phyloP scores from a whole-genome alignment of 495 filamentous ascomycete genomes.

The Aspergillus heteromorphus region DNA sequence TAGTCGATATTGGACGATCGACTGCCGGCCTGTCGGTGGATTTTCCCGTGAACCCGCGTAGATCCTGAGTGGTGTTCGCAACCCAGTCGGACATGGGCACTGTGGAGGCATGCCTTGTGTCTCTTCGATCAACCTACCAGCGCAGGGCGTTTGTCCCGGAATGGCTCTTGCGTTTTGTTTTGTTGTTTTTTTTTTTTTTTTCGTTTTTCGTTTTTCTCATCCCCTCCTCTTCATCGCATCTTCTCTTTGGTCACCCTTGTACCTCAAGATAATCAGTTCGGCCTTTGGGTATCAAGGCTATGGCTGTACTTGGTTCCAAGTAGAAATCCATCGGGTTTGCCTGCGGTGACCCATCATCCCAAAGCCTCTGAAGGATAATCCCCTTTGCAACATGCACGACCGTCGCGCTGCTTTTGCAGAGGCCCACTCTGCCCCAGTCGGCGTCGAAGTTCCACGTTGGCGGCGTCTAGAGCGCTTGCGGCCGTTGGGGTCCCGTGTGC shows the following conservation, averaged over 20 bases:
- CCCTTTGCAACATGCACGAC: conserved; percentile 3
- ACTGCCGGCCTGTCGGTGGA: conserved; percentile 13
- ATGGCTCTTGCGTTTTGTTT: conserved; percentile 6
- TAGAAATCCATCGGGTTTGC: not conserved
- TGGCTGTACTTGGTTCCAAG: not conserved
- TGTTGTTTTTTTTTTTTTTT: conserved; percentile 7
- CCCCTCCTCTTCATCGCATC: conserved; percentile 1
- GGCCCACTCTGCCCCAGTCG: conserved; percentile 11
- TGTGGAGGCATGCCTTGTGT: conserved; percentile 5
- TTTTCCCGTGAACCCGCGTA: conserved; percentile 15
- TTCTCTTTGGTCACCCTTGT: not conserved
- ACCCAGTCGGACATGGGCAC: conserved; percentile 9
- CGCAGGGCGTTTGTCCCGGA: conserved; percentile 4
- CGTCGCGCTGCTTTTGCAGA: conserved; percentile 1
- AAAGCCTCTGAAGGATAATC: not conserved
- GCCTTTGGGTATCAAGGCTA: not conserved
- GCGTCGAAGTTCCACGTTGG: conserved; percentile 14
- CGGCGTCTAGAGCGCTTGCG: conserved; percentile 40
- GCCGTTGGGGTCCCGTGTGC: conserved; percentile 12
- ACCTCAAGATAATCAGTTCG: not conserved
- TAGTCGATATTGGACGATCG: too few species aligned
- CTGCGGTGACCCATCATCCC: not conserved
- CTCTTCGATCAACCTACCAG: conserved; percentile 17
- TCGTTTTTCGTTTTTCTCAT: conserved; percentile 4
- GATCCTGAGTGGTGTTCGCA: conserved; percentile 15